phyloP scores from a whole-genome alignment of 1,284 basidiomycete genomes.

The Cutaneotrichosporon cavernicola region DNA sequence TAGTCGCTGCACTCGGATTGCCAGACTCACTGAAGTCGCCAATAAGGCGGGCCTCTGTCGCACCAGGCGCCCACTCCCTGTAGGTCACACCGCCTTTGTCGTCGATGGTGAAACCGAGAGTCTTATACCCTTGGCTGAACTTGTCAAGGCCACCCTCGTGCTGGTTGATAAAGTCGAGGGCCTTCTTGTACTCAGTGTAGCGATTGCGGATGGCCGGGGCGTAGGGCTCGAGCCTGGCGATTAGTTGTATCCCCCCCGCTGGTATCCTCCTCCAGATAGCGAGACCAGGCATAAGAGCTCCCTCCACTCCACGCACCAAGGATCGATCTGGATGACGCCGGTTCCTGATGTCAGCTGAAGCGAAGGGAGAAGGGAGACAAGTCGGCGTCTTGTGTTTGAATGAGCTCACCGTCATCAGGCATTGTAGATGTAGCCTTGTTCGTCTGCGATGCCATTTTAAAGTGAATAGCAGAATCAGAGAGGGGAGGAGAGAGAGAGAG shows the following conservation, averaged over 20 bases:
- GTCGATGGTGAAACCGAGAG: conserved; percentile 77
- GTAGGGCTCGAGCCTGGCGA: conserved; percentile 66
- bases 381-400: not conserved
- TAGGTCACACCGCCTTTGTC: conserved; percentile 73
- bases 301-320: conserved; percentile 36
- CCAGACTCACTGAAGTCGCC: conserved; percentile 88
- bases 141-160: conserved; percentile 84
- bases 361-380: not conserved
- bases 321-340: conserved; percentile 46
- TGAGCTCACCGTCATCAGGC: conserved; percentile 6
- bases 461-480: not conserved
- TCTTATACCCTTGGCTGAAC: conserved; percentile 83
- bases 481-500: not conserved
- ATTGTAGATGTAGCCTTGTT: not conserved
- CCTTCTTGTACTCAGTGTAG: conserved; percentile 68
- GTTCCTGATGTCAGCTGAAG: conserved; percentile 34
- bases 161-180: conserved; percentile 69
- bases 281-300: not conserved
- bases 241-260: not conserved
- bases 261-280: too few species aligned
- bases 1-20: conserved; percentile 11
- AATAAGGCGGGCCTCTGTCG: conserved; percentile 74
- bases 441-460: not conserved
- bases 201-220: conserved; percentile 69
- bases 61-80: conserved; percentile 95